Percentiles rank a stretch among this genome's conserved stretches.
These are phyloP conservation scores for Trebouxia sp. DNA, from an alignment of 139 green algal species.

Conservation along the genomic window DNA sequence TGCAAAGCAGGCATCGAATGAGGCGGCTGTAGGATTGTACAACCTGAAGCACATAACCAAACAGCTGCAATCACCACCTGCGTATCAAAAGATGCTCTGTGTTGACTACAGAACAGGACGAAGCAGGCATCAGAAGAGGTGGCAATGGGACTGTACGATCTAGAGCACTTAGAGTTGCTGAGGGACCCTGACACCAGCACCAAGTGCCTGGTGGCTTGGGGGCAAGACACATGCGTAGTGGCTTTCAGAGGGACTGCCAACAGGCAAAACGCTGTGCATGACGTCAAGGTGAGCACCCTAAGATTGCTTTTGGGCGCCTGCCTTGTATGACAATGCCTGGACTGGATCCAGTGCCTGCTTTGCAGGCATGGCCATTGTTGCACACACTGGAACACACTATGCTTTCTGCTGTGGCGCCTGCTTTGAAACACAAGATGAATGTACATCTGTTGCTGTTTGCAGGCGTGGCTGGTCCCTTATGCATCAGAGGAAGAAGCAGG, in stretches of 20 bases:
- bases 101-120: no score
- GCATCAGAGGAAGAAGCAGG: not conserved
- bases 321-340: no score
- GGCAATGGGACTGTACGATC: not conserved
- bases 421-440: not conserved
- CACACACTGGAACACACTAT: not conserved
- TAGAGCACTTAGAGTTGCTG: not conserved
- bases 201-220: slow-evolving; percentile 38
- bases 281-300: no score
- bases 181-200: slow-evolving; percentile 3
- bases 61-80: no score
- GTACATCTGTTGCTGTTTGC: no score
- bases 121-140: not conserved
- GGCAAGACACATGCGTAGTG: slow-evolving; percentile 24
- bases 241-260: slow-evolving; percentile 37
- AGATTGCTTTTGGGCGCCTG: no score
- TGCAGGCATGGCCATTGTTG: not conserved
- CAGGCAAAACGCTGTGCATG: slow-evolving; percentile 16
- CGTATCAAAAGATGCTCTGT: no score
- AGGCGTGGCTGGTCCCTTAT: slow-evolving; percentile 5
- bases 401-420: slow-evolving; percentile 32
- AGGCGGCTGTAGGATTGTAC: no score
- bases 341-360: no score
- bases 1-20: no score
- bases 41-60: no score